Base-by-base conservation (phyloP, 1,284 basidiomycete genomes). In the Leccinum brunneo-olivaceum region DNA sequence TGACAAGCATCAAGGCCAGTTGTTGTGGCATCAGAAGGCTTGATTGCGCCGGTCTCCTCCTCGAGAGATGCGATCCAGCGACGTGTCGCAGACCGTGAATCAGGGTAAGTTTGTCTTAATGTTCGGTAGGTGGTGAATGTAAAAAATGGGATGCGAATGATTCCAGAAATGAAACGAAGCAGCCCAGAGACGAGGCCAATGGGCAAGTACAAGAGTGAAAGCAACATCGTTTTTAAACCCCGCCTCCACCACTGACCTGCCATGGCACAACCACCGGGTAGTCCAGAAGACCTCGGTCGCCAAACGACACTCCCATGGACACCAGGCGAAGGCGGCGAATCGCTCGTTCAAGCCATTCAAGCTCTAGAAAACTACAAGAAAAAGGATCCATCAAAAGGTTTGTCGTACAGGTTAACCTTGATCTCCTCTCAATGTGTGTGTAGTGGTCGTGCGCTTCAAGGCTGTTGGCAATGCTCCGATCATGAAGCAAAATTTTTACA, bases 401-500 rank as follows among this genome's bases (percentile, higher is more conserved):
- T 44, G 73, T 57, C 5, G 18, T 15, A 25, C 37, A 4, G 6
- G 16, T 27, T 27, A 27, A 10, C 10, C 9, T 32, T 14, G 12
- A 14, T 20, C 4, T 20, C 33, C 5, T 9, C 18, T 9, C 11
- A 2, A 6, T 14, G 29, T 15, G 29, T 18, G 10, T 19, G 15
- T 62, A 97, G 94, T 98, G 43, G 87, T 98, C 45, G 92, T 98
- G 8, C 83, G 92, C 30, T 98, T 98, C 80, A 97, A 96, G 62
- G 93, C 94, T 1, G 91, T 96, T n/a, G 95, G 95, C 34, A 94
- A 94, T 53, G 94, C 94, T 0, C 95, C 95, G 1, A 94, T 98
- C 57, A 96, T 98, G 93, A 95, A 89, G 69, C 89, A 95, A 70
- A 97, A 97, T 68, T 89, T 95, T 61, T 97, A 93, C 79, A 95